Evolutionary conservation across 495 filamentous ascomycete species (phyloP), one percentile per base, ranked within the genome.

Genomic region (Cudoniella acicularis): DNA sequence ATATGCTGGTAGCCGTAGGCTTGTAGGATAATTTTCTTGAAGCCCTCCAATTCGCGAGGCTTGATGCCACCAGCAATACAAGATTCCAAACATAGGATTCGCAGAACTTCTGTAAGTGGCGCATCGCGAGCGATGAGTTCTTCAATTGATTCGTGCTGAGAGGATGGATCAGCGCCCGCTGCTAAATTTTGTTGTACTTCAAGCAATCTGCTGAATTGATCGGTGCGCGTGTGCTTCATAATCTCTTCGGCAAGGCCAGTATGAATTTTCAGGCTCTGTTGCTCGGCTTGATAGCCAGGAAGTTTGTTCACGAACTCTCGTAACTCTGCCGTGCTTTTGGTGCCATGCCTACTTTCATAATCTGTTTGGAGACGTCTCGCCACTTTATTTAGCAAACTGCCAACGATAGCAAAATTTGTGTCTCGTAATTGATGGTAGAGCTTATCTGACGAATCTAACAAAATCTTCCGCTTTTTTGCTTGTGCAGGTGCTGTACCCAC

Each of bases 101-200:
- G 85, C 10, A 99, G 82, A 42, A 98, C 80, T 25, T 86, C 85
- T 16, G 86, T 81, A 1, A 98, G 72, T 0, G 93, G 87, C 0
- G 87, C 81, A 59, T 90, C 87, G 51, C 93, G 88, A 8, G 90
- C 86, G 51, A 99, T 95, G 18, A 99, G 79, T 68, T 99, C 95
- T 73, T 94, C 90, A 57, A 99, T 90, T 1, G 83, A 82, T 24
- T 96, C 91, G 67, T 96, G 91, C 70, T 96, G 90, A 18, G 88
- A 88, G 17, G 84, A 87, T 13, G 92, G 86, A 66, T 98, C 94
- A 20, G 89, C 81, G 49, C 92, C 94, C 1, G 91, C 91, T n/a
- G 90, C 91, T 54, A 96, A 82, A 65, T 95, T 96, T 72, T 98
- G 95, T 69, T 99, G 95, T 9, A 97, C 88, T 72, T 98, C 95